These are phyloP conservation scores for Aechmea fasciata DNA, from an alignment of 176 grass and related monocot species.

Conservation along the genomic window DNA sequence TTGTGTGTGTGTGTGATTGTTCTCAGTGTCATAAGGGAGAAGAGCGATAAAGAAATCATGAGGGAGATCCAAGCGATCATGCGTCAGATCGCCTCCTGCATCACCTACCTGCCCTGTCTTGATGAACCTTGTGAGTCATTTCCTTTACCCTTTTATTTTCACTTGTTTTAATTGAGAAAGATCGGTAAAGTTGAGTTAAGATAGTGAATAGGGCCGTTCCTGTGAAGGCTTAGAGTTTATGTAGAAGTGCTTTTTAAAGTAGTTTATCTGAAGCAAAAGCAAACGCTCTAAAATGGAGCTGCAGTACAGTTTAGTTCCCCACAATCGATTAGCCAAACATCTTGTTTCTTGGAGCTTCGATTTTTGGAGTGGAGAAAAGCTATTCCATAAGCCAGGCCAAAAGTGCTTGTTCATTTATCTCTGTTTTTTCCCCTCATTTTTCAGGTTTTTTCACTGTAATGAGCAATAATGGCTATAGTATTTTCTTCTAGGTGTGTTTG, in stretches of 20 bases:
- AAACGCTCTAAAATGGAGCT: too few relatives aligned
- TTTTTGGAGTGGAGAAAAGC: not conserved
- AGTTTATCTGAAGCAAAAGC: too few relatives aligned
- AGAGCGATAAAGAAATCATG: constrained; percentile 99
- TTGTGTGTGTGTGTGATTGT: not conserved
- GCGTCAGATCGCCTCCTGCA: constrained; percentile 85
- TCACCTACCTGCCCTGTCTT: constrained; percentile 91
- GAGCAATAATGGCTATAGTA: not conserved
- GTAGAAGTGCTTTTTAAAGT: too few relatives aligned
- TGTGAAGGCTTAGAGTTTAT: too few relatives aligned
- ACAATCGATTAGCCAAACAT: too few relatives aligned
- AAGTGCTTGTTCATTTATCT: too few relatives aligned
- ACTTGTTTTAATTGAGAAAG: not conserved
- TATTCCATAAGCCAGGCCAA: not conserved
- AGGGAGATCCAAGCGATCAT: constrained; percentile 99
- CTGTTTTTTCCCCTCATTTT: too few relatives aligned
- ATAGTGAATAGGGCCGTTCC: too few relatives aligned
- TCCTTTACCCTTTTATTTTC: not conserved
- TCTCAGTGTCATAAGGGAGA: constrained; percentile 69
- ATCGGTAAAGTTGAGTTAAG: too few relatives aligned
- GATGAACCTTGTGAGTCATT: constrained; percentile 74
- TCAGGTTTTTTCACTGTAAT: too few relatives aligned
- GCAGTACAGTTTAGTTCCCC: too few relatives aligned
- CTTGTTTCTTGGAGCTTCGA: not conserved
- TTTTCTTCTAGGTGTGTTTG: constrained; percentile 62